Conservation (phyloP, 257 asterid genomes). For the Plantago major region DNA sequence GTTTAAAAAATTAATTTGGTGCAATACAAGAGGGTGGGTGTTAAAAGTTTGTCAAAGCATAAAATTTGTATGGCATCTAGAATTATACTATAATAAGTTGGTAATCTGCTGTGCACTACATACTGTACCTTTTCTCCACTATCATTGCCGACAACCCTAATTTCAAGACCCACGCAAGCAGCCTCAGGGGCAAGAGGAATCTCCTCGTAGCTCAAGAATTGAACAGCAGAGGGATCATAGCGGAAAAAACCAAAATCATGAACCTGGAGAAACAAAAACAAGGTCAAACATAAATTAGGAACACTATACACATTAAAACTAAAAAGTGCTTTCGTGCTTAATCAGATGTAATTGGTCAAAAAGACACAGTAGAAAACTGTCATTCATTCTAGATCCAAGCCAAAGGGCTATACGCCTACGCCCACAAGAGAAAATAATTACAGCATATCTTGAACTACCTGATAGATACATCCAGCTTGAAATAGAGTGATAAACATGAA, state of each 20-base stretch:
- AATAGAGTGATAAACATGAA: constrained; percentile 9
- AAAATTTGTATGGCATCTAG: no score
- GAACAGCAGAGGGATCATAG: constrained; percentile 79
- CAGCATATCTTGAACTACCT: neutral
- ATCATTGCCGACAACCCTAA: constrained; percentile 98
- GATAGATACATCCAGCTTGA: neutral
- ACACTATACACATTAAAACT: neutral
- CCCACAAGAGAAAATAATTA: no score
- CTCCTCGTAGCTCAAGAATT: constrained; percentile 91
- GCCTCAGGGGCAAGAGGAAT: constrained; percentile 96
- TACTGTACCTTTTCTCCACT: constrained; percentile 95
- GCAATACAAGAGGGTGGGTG: constrained; percentile 8
- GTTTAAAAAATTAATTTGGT: constrained; percentile 4
- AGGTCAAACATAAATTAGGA: constrained; percentile 6
- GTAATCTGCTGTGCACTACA: neutral
- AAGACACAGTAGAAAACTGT: no score
- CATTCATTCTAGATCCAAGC: no score
- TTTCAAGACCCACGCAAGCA: constrained; percentile 95
- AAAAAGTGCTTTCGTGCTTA: constrained; percentile 16
- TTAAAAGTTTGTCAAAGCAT: neutral
- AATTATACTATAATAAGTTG: neutral
- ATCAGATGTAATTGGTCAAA: constrained; percentile 1
- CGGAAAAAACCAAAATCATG: constrained; percentile 97
- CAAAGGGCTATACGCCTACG: no score
- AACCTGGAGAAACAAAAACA: constrained; percentile 46